These are phyloP conservation scores for Porpolomopsis calyptriformis DNA, from an alignment of 768 basidiomycete species.

Conservation along the genomic window DNA sequence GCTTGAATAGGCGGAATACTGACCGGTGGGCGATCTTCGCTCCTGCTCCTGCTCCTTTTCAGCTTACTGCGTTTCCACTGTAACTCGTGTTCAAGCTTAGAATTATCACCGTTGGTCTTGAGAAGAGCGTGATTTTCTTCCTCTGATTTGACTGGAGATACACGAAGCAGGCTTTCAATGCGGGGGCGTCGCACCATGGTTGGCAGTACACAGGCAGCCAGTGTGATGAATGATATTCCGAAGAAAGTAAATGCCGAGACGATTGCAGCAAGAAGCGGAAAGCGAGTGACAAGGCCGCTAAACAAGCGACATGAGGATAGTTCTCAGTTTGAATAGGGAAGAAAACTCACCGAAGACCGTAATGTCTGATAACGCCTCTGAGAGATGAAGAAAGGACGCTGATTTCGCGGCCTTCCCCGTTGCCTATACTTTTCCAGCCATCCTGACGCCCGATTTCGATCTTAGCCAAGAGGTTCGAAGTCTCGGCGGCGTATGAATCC, in stretches of 20 bases:
- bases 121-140: constrained; percentile 1
- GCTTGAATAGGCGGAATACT: constrained; percentile 4
- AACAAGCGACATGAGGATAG: constrained; percentile 3
- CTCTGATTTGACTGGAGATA: neutral
- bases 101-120: constrained; percentile 5
- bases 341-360: constrained; percentile 53
- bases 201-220: constrained; percentile 47
- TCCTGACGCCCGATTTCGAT: constrained; percentile 70
- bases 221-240: constrained; percentile 32
- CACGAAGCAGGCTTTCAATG: neutral
- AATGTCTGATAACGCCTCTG: constrained; percentile 50
- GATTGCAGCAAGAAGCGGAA: constrained; percentile 49
- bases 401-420: constrained; percentile 63
- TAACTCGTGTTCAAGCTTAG: constrained; percentile 14
- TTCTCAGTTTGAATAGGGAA: neutral
- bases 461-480: constrained; percentile 40
- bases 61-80: constrained; percentile 15
- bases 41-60: constrained; percentile 17
- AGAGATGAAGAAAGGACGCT: constrained; percentile 54
- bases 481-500: constrained; percentile 38
- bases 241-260: constrained; percentile 37
- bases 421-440: constrained; percentile 58
- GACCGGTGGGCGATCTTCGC: constrained; percentile 16
- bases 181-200: constrained; percentile 16
- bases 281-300: constrained; percentile 62